Conservation (phyloP, 2,329 filamentous ascomycete genomes). For the Cercospora citrullina region DNA sequence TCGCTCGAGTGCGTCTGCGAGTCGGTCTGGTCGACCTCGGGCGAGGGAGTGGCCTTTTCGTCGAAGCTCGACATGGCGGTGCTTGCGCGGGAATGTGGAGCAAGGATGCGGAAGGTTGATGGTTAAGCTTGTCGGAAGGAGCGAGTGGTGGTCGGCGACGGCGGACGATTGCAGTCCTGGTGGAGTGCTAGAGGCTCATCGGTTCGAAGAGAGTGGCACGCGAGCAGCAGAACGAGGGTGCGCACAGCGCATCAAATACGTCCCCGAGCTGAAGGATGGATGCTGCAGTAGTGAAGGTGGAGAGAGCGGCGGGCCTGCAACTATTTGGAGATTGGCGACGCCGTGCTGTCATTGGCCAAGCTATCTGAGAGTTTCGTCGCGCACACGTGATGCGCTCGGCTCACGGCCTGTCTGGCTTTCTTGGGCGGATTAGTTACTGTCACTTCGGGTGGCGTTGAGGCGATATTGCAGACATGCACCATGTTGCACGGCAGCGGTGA, state of each 20-base stretch:
- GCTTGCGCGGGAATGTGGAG: not conserved
- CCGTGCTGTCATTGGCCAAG: not conserved
- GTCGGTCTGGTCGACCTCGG: conserved; percentile 14
- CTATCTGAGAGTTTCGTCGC: not conserved
- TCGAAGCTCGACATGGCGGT: conserved; percentile 20
- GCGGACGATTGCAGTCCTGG: not conserved
- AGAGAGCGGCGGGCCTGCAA: conserved; percentile 2
- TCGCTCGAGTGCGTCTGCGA: conserved; percentile 19
- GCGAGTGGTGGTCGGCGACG: not conserved
- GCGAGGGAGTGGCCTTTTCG: conserved; percentile 24
- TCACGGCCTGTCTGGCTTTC: not conserved
- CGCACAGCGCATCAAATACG: conserved; percentile 1
- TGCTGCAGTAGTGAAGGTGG: not conserved
- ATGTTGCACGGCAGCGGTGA: not conserved
- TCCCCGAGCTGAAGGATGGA: not conserved
- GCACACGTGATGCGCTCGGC: not conserved
- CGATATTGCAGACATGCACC: not conserved
- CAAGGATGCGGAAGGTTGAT: not conserved
- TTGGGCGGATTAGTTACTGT: not conserved
- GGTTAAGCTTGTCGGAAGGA: not conserved
- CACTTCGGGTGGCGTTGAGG: not conserved
- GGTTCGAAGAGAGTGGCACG: conserved; percentile 1
- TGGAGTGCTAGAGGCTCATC: conserved; percentile 1
- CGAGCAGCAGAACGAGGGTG: not conserved
- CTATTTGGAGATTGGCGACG: not conserved